Conservation (phyloP, 225 moss, liverwort and hornwort genomes). For the Rhytidiadelphus loreus region DNA sequence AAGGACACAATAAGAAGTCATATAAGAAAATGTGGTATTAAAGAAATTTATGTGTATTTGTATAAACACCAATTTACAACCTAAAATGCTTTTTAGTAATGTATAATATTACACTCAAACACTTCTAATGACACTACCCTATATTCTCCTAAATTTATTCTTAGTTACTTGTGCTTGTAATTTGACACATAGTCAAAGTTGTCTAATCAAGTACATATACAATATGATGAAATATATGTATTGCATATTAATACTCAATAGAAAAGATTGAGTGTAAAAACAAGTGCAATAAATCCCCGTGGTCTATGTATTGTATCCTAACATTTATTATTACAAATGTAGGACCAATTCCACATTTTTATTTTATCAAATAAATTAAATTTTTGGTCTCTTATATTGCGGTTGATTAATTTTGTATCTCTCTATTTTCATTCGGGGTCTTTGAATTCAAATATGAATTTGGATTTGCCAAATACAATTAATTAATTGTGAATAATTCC, state of each 20-base stretch:
- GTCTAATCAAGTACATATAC: background rate
- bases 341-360: accelerated
- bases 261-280: background rate
- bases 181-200: background rate
- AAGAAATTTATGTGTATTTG: background rate
- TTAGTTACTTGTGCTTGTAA: background rate
- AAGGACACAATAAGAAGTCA: background rate
- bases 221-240: background rate
- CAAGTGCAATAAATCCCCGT: accelerated
- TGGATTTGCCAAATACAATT: background rate
- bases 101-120: background rate
- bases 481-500: background rate
- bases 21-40: background rate
- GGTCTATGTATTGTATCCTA: accelerated
- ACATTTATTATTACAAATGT: background rate
- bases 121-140: background rate
- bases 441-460: background rate
- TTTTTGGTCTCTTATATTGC: background rate
- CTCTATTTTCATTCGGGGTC: background rate
- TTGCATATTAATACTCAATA: background rate
- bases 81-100: background rate
- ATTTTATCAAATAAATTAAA: background rate
- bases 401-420: background rate
- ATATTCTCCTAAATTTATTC: background rate
- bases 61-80: background rate